phyloP scores from a whole-genome alignment of 2,329 filamentous ascomycete genomes.

The Neoscytalidium dimidiatum region DNA sequence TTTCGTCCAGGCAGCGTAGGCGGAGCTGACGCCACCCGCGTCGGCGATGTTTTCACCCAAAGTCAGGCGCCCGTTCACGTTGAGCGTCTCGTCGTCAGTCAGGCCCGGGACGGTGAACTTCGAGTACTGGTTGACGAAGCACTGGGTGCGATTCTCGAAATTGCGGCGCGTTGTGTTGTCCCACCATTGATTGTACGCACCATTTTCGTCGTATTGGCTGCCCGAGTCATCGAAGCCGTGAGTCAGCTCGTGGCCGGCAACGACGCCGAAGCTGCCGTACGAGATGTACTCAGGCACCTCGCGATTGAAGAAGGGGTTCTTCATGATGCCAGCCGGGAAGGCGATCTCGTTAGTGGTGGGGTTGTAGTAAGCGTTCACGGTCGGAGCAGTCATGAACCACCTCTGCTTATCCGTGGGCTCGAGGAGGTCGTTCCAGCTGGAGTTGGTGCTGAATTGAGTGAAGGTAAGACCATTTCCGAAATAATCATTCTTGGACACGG shows the following conservation, averaged over 20 bases:
- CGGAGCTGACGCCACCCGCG: constrained; percentile 65
- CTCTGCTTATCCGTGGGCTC: constrained; percentile 62
- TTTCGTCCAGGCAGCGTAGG: constrained; percentile 67
- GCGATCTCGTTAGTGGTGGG: constrained; percentile 67
- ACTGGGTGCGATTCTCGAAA: constrained; percentile 62
- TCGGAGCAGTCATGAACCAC: constrained; percentile 63
- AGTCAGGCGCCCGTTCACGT: constrained; percentile 65
- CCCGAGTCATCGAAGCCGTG: constrained; percentile 71
- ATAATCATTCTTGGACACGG: constrained; percentile 53
- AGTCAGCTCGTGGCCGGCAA: constrained; percentile 64
- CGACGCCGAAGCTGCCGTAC: constrained; percentile 66
- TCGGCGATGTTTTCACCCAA: constrained; percentile 73
- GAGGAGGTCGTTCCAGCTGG: constrained; percentile 60
- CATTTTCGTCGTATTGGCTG: constrained; percentile 64
- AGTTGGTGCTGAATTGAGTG: constrained; percentile 49
- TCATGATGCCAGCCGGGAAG: constrained; percentile 70
- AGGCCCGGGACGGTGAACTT: constrained; percentile 59
- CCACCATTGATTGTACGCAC: constrained; percentile 70
- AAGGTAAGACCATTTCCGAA: constrained; percentile 61
- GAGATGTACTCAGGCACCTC: constrained; percentile 64
- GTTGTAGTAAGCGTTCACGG: constrained; percentile 66
- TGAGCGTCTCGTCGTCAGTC: constrained; percentile 58
- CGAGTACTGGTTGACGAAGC: constrained; percentile 68
- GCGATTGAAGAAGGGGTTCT: constrained; percentile 66
- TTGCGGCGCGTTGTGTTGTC: constrained; percentile 59